phyloP scores from a whole-genome alignment of 495 filamentous ascomycete genomes.

The Penicillium desertorum region DNA sequence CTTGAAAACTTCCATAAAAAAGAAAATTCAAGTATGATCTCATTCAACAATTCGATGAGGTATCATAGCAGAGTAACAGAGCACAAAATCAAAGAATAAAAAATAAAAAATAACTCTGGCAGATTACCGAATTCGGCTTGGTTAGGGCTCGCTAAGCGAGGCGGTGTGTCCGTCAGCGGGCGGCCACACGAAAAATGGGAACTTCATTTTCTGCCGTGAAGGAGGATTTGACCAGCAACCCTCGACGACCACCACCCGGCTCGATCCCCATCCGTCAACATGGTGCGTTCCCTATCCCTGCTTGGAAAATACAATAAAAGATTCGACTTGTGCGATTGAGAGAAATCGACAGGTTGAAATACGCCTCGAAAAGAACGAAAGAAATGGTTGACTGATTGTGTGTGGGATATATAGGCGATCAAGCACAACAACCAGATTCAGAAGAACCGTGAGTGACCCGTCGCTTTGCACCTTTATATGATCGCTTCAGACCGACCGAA shows the following conservation, averaged over 20 bases:
- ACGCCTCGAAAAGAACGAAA: conserved; percentile 14
- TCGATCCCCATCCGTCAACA: conserved; percentile 66
- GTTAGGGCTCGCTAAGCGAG: conserved; percentile 55
- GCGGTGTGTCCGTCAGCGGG: conserved; percentile 38
- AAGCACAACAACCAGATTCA: conserved; percentile 99
- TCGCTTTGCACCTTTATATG: conserved; percentile 8
- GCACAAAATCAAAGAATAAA: neutral
- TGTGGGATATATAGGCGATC: conserved; percentile 69
- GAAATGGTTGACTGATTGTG: conserved; percentile 32
- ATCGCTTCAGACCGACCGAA: conserved; percentile 2
- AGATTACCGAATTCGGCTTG: conserved; percentile 27
- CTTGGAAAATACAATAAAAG: conserved; percentile 9
- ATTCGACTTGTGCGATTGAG: conserved; percentile 16
- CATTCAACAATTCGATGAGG: neutral
- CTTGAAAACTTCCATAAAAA: conserved; percentile 5
- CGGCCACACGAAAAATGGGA: conserved; percentile 50
- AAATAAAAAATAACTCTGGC: conserved; percentile 21
- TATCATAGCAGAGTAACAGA: neutral
- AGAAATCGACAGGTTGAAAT: conserved; percentile 11
- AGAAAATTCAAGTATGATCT: neutral
- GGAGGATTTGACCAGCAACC: conserved; percentile 55
- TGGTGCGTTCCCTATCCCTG: conserved; percentile 51
- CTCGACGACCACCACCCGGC: conserved; percentile 50
- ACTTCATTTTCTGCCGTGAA: conserved; percentile 38
- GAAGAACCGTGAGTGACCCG: conserved; percentile 79